These are phyloP conservation scores for Glaciozyma antarctica DNA, from an alignment of 768 basidiomycete genomes.

Conservation along the genomic window DNA sequence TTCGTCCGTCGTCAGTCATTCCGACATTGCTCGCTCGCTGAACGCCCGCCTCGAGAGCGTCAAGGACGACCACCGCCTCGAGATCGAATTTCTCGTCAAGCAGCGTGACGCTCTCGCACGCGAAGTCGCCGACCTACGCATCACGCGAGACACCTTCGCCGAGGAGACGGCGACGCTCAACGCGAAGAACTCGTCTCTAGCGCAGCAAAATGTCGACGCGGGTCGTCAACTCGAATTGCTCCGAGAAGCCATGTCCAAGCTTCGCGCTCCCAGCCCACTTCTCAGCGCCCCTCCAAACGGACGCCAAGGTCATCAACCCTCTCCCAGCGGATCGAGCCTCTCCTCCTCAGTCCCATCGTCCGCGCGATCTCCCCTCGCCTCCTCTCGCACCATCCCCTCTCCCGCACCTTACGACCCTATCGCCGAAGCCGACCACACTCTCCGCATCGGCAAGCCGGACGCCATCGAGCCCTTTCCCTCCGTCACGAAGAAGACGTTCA, in stretches of 20 bases:
- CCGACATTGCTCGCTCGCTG: slow-evolving; percentile 53
- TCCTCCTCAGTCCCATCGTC: slow-evolving; percentile 5
- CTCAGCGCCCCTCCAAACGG: background rate
- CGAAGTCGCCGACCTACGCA: slow-evolving; percentile 78
- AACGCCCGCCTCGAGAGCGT: slow-evolving; percentile 76
- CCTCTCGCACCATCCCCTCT: background rate
- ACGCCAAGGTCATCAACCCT: background rate
- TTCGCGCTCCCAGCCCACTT: slow-evolving; percentile 5
- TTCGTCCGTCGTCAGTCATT: slow-evolving; percentile 13
- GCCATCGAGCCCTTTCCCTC: slow-evolving; percentile 5
- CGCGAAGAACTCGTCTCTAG: slow-evolving; percentile 83
- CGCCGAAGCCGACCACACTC: background rate
- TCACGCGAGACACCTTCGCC: slow-evolving; percentile 71
- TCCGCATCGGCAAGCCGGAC: background rate
- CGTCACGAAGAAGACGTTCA: slow-evolving; percentile 38
- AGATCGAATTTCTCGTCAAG: slow-evolving; percentile 70
- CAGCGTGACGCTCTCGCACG: slow-evolving; percentile 67
- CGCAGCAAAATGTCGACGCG: slow-evolving; percentile 75
- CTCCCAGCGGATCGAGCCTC: slow-evolving; percentile 1
- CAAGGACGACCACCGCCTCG: slow-evolving; percentile 76
- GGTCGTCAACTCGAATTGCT: slow-evolving; percentile 59
- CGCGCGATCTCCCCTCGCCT: slow-evolving; percentile 23
- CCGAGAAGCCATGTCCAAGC: slow-evolving; percentile 36
- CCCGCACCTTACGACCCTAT: background rate
- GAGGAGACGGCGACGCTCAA: slow-evolving; percentile 88